Evolutionary conservation across 257 asterid species (phyloP), one percentile per base, ranked within the genome.

Genomic region (Solanum pimpinellifolium): DNA sequence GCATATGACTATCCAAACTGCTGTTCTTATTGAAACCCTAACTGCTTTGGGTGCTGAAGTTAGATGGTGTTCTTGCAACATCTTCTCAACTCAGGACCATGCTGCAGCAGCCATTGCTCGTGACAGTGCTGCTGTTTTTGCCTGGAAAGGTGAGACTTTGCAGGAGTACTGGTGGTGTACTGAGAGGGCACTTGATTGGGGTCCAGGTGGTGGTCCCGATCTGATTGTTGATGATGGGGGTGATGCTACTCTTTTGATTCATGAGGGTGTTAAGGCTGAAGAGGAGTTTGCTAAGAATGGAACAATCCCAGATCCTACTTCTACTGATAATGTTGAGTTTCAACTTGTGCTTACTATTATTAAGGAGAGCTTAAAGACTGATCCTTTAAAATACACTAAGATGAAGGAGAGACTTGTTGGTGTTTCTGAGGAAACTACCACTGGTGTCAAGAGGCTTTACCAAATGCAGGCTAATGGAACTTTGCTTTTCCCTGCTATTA

Each of bases 161-260:
- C 84, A 78, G 91, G 99, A 96, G 87, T 96, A 96, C 92, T 96
- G 99, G 99, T 96, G 99, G 99, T 96, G 99, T 84, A 96, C 99
- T 0, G 99, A 96, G 90, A 86, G 99, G 52, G 94, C 98, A 13
- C 94, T 95, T 10, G 99, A 96, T 12, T 96, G 98, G 99, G 99
- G 99, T 4, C 93, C 96, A 41, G 95, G 70, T 39, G 98, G 99
- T 18, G 98, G 98, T 0, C 99, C 98, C 1, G 98, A 96, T 85
- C 83, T 96, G 86, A 94, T 96, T 18, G 98, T 96, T 3, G 99
- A 96, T 49, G 99, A 94, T 89, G 99, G 99, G 4, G 99, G 98
- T 4, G 99, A 96, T 83, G 94, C 97, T 0, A 96, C 99, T 0
- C 83, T 96, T 80, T 73, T 96, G 91, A 95, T 96, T 89, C 98